Evolutionary conservation across 2,329 filamentous ascomycete genomes (phyloP), one percentile per base, ranked within the genome.

Genomic region (Gliomastix tumulicola): DNA sequence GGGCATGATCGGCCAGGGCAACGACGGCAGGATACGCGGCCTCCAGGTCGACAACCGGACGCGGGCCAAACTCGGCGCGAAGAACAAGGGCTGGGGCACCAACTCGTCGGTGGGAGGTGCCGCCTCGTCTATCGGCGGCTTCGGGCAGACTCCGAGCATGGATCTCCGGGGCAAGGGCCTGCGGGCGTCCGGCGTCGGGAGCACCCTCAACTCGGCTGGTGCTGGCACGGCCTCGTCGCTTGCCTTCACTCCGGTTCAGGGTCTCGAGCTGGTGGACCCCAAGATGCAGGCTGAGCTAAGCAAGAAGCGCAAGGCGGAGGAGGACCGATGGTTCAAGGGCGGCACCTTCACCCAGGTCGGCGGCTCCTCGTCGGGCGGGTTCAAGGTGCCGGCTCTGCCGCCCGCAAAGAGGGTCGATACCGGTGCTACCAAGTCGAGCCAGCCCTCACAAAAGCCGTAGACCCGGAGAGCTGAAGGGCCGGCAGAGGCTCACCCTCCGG

Each of bases 291-390:
- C 87, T 7, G 88, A 96, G 65, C 74, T 94, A 57, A 88, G 76
- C 54, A 76, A 88, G 49, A 97, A 97, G 68, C 72, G 88, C 44
- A 94, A 95, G 57, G 89, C 88, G 1, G 92, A 97, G 45, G 88
- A 95, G 56, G 90, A 97, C 55, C 73, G 88, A 25, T 98, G 88
- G 83, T 98, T 98, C 69, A 94, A 92, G 61, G 86, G 88, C 32
- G 92, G 92, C n/a, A 89, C 87, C 0, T 98, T 98, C 54, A 96
- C 92, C 8, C 89, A 96, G 58, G 76, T 94, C 38, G 79, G 79
- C 9, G 65, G 66, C 12, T 57, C 53, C 10, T 45, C 45, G 35
- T 54, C 71, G 35, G 77, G 69, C 10, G 82, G 78, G 1, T 95
- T 96, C 72, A 94, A 89, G 60, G 83, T 94, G 27, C 88, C 90